Percentiles rank a stretch among this genome's conserved stretches.
phyloP scores from a whole-genome alignment of 2,329 filamentous ascomycete species.

The Cladophialophora psammophila region DNA sequence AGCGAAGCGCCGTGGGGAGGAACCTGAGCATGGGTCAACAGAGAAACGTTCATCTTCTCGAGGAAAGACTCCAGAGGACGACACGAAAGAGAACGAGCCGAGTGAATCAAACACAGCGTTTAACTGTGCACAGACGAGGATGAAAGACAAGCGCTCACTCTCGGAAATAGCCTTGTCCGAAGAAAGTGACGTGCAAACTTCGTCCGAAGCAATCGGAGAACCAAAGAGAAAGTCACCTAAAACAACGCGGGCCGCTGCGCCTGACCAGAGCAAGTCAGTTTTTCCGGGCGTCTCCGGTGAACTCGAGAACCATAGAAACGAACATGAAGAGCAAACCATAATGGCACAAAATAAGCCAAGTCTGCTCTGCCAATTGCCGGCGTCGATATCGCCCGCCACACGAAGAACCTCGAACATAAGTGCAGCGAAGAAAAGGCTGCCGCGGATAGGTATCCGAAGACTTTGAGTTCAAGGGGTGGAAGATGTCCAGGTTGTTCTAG shows the following conservation, averaged over 20 bases:
- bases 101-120: slow-evolving; percentile 49
- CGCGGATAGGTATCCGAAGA: slow-evolving; percentile 37
- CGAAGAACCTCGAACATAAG: slow-evolving; percentile 30
- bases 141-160: slow-evolving; percentile 53
- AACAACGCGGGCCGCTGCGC: slow-evolving; percentile 37
- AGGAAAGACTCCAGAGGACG: slow-evolving; percentile 44
- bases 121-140: slow-evolving; percentile 43
- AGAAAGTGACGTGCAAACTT: slow-evolving; percentile 39
- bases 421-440: slow-evolving; percentile 20
- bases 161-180: slow-evolving; percentile 49
- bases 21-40: slow-evolving; percentile 42
- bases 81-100: slow-evolving; percentile 59
- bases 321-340: slow-evolving; percentile 40
- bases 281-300: not conserved
- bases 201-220: not conserved
- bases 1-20: slow-evolving; percentile 64
- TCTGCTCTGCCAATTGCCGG: slow-evolving; percentile 10
- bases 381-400: slow-evolving; percentile 18
- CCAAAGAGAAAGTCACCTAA: slow-evolving; percentile 49
- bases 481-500: not conserved
- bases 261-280: not conserved
- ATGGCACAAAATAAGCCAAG: slow-evolving; percentile 5
- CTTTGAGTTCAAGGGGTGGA: slow-evolving; percentile 24
- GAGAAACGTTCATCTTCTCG: slow-evolving; percentile 5
- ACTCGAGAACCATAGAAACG: slow-evolving; percentile 41